Base-by-base conservation (phyloP, 2,329 filamentous ascomycete genomes). In the Aspergillus piperis region DNA sequence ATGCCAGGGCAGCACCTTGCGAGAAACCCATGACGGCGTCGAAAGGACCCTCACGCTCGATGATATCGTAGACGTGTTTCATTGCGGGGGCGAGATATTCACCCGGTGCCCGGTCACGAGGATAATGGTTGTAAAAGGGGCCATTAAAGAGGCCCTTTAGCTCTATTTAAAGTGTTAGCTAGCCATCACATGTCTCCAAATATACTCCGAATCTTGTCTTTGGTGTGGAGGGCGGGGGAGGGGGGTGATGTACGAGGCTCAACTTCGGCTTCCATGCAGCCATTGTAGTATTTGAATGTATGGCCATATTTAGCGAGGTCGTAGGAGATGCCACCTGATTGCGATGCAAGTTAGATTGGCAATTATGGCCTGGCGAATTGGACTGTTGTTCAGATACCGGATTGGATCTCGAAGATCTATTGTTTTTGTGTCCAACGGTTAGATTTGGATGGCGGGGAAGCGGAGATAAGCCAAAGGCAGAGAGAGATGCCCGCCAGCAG, bases 381-480 rank as follows among this genome's bases (percentile, higher is more conserved):
- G 21, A 50, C 17, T 15, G 4, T 53, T 27, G 8, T 25, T 38
- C 30, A 44, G 50, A 30, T 68, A 68, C 66, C 72, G 17, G 68
- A 70, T 67, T 74, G 72, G 59, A 74, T 71, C 58, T 72, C 70
- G 58, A 74, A 73, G 51, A 74, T 74, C 72, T 74, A 57, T 25
- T n/a, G 10, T 19, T 21, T 25, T 13, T 17, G 36, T 10, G 17
- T 47, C 19, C 32, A 36, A 36, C 32, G 32, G 32, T n/a, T 53
- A 19, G 30, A 47, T 58, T 42, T 23, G 38, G 38, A 44, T 38
- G 42, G 23, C 23, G 39, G 38, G 52, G 39, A 44, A 44, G 30
- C 17, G 21, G 17, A 44, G 39, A 47, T 19, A 25, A 47, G 15
- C 10, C 27, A 30, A 19, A 23, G 10, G 6, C 5, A 32, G n/a